Evolutionary conservation across 2,329 filamentous ascomycete species (phyloP), one percentile per base, ranked within the genome.

Genomic region (Neoarthrinium moseri): DNA sequence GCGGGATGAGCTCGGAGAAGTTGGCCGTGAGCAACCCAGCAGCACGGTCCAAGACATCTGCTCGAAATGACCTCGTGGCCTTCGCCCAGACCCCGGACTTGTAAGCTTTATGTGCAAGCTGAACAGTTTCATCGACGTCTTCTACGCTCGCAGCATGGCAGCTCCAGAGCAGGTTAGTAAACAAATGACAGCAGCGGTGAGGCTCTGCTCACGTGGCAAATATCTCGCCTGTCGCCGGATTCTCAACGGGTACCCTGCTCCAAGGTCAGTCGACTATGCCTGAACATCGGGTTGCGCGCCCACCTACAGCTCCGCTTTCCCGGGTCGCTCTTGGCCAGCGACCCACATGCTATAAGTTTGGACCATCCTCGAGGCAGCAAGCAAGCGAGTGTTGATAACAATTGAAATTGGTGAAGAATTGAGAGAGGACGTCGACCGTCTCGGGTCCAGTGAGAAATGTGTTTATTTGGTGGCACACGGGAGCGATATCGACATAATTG

Each of bases 41-140:
- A 7, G 79, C 77, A 43, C 69, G 77, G 43, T 86, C 81, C 11
- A 88, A 72, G 6, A 85, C 78, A 17, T 80, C 73, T 47, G 83
- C 85, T 18, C 84, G 80, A 8, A 68, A 57, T 40, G 84, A 76
- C 13, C 78, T 72, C 3, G 82, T 69, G 2, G 73, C 71, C 43
- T 67, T 73, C 3, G 82, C 81, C 81, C 81, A 85, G 27, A 69
- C 46, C 15, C 80, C 79, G 0, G 67, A 67, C 36, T 68, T 64
- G 66, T 80, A 83, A 20, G 65, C 60, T 8, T 55, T 52, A 43
- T 79, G 70, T 30, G 75, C 75, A 5, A 58, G 49, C 21, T 59
- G 44, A 15, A 79, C 59, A 21, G 69, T 60, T 11, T 63, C 46
- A 6, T 71, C 61, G 13, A 78, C 72, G 47, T 78, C 72, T 5